These are phyloP conservation scores for Tulasnella sp. DNA, from an alignment of 768 basidiomycete species.

Conservation along the genomic window DNA sequence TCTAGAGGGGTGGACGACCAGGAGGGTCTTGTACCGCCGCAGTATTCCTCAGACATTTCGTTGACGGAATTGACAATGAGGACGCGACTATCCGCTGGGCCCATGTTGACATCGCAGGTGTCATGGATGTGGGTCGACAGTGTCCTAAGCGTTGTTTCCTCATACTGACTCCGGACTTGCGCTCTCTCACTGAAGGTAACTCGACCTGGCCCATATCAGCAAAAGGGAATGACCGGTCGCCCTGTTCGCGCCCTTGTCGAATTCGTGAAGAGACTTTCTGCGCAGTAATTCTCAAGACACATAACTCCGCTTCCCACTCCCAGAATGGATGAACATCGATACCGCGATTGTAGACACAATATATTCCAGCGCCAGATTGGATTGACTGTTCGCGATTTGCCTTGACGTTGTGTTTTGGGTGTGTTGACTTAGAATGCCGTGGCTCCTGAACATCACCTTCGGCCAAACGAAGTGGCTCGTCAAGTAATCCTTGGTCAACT, in stretches of 20 bases:
- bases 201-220: constrained; percentile 51
- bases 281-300: no score
- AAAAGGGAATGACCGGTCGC: constrained; percentile 71
- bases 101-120: constrained; percentile 67
- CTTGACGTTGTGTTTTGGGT: no score
- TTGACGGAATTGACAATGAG: constrained; percentile 60
- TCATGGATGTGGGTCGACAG: constrained; percentile 52
- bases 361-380: no score
- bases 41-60: constrained; percentile 77
- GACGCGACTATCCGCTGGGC: constrained; percentile 69
- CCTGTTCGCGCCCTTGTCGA: constrained; percentile 46
- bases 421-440: no score
- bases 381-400: no score
- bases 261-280: constrained; percentile 24
- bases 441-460: no score
- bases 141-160: not conserved
- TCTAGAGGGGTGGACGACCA: constrained; percentile 59
- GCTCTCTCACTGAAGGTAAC: constrained; percentile 35
- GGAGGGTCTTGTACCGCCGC: constrained; percentile 76
- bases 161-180: not conserved
- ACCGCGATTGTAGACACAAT: no score
- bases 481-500: no score
- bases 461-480: no score
- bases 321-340: no score
- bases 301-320: no score